Evolutionary conservation across 148 eudicot species (phyloP).

Genomic region (Arbutus unedo): DNA sequence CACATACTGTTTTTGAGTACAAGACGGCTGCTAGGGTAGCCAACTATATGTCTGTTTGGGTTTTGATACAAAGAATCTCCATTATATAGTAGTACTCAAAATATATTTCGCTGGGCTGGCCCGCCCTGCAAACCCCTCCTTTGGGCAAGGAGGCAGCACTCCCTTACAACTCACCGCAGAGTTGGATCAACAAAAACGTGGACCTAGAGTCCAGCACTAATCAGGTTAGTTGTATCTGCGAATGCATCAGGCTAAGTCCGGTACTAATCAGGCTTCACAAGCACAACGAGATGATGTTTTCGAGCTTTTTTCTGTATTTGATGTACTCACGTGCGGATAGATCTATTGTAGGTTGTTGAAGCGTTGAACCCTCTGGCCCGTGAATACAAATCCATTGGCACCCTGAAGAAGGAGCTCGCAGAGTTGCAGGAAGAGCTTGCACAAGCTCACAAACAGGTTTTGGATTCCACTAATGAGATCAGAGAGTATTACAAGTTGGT

Average conservation of each 20-base stretch:
- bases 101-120: background rate
- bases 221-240: background rate
- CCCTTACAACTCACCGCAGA: background rate
- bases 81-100: background rate
- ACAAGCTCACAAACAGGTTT: conserved; percentile 86
- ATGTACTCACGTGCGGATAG: conserved; percentile 20
- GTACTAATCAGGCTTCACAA: background rate
- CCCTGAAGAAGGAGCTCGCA: conserved; percentile 82
- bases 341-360: conserved; percentile 50
- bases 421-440: conserved; percentile 80
- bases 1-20: background rate
- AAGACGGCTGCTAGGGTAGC: conserved; percentile 4
- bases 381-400: conserved; percentile 83
- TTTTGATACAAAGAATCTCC: background rate
- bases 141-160: background rate
- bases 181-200: background rate
- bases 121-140: background rate
- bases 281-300: background rate
- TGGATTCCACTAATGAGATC: background rate
- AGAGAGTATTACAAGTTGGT: background rate
- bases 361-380: conserved; percentile 93
- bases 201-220: background rate
- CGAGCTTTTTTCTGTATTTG: background rate
- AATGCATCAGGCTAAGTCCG: background rate
- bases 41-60: background rate